Evolutionary conservation across 225 moss, liverwort and hornwort genomes (phyloP), one percentile per base, ranked within the genome.

Genomic region (Ulota crispa): DNA sequence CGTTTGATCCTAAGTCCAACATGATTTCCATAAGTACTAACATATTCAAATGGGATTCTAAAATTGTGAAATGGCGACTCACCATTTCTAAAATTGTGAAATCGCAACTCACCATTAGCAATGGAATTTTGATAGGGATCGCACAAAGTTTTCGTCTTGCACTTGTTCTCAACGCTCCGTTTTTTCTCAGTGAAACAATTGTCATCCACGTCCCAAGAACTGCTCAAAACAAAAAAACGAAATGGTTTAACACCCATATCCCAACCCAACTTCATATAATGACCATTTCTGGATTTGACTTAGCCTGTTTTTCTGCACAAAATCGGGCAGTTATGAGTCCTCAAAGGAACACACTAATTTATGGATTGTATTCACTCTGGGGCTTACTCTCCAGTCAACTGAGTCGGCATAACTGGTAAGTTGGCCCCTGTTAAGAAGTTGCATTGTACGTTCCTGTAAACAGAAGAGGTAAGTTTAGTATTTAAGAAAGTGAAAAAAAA

Each of bases 121-220:
- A 88, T 70, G 9, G 79, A 79, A 24, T 20, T 61, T 13, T 56
- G 12, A 39, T 85, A 85, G 3, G 0, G 41, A 5, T 78, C 66
- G 72, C 85, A 88, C 7, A 34, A 52, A 9, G 66, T 85, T 3
- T 39, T 42, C 0, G 76, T 78, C 24, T 1, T 27, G 85, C 87
- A 88, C 66, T 70, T 79, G 71, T 82, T 84, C 76, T 86, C 64
- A 27, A 73, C 42, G 66, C 72, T 82, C 70, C 4, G 82, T 10
- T 4, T 32, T 20, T 78, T 78, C 78, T 65, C 57, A 1, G 52
- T 56, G 69, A 88, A 88, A 43, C 87, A 88, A 36, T 88, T 88
- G 20, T 82, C 70, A 70, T 74, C 84, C 2, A 87, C 79, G 39
- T 87, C 82, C 65, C 75, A 83, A 1, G 73, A 24, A 24, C 85